Conservation (phyloP, 768 basidiomycete species). For the Wakefieldia striispora region DNA sequence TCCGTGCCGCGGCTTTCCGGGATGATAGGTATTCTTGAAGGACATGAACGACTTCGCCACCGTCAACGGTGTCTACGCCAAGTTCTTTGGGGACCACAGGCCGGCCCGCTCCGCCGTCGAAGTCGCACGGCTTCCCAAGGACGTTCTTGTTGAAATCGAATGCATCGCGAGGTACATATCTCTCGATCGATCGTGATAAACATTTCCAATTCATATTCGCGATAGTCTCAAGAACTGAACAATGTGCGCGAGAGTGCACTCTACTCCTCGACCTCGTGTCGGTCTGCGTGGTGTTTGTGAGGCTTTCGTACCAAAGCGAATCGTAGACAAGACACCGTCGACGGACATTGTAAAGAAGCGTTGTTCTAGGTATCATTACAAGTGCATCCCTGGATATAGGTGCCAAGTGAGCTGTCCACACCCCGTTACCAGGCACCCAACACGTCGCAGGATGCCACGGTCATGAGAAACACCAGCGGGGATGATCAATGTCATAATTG, state of each 20-base stretch:
- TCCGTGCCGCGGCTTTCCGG: neutral
- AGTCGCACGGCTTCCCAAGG: conserved; percentile 83
- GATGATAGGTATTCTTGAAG: conserved; percentile 80
- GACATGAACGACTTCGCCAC: conserved; percentile 85
- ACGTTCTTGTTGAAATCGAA: conserved; percentile 92
- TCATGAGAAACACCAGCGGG: neutral
- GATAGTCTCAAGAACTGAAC: conserved; percentile 20
- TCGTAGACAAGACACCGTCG: neutral
- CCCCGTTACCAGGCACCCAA: neutral
- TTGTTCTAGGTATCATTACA: conserved; percentile 2
- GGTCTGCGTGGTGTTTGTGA: too few species aligned
- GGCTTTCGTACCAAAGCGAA: too few species aligned
- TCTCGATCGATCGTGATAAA: neutral
- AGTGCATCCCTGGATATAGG: neutral
- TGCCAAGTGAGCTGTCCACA: neutral
- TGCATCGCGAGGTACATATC: conserved; percentile 68
- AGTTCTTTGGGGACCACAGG: conserved; percentile 87
- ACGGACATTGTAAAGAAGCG: neutral
- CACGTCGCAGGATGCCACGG: too few species aligned
- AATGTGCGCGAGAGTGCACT: too few species aligned
- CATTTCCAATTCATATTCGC: neutral
- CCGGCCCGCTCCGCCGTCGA: conserved; percentile 93
- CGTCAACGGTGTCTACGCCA: conserved; percentile 79
- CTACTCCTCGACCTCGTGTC: too few species aligned
- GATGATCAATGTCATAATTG: conserved; percentile 1